Evolutionary conservation across 2,329 filamentous ascomycete species (phyloP).

Genomic region (Beauveria caledonica): DNA sequence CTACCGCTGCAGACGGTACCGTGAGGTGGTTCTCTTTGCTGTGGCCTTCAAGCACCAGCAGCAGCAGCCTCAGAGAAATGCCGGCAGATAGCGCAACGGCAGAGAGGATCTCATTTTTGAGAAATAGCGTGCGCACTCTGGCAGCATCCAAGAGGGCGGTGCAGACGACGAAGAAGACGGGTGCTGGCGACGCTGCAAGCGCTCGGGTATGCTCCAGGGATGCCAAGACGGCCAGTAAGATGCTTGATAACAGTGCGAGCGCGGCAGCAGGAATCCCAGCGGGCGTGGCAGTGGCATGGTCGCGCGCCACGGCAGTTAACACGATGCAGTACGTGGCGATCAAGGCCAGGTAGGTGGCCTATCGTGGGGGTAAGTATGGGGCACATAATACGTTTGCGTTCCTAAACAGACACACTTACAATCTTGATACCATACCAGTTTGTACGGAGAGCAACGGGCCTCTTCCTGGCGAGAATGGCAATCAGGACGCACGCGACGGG

Average conservation of each 20-base stretch:
- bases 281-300: not conserved
- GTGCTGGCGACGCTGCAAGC: not conserved
- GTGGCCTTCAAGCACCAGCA: not conserved
- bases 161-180: not conserved
- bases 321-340: not conserved
- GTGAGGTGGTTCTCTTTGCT: not conserved
- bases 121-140: not conserved
- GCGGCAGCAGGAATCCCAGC: not conserved
- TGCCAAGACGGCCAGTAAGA: not conserved
- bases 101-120: not conserved
- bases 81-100: not conserved
- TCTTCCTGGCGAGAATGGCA: not conserved
- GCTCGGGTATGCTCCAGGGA: not conserved
- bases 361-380: not conserved
- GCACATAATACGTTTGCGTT: too few relatives aligned
- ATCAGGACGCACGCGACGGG: not conserved
- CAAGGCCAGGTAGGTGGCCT: not conserved
- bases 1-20: not conserved
- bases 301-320: not conserved
- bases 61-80: not conserved
- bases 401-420: not conserved
- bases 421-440: not conserved
- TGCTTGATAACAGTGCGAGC: not conserved
- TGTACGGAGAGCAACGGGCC: not conserved
- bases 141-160: not conserved